Evolutionary conservation across 1,139 yeast species (phyloP), one percentile per base, ranked within the genome.

Genomic region (Kodamaea plutei): DNA sequence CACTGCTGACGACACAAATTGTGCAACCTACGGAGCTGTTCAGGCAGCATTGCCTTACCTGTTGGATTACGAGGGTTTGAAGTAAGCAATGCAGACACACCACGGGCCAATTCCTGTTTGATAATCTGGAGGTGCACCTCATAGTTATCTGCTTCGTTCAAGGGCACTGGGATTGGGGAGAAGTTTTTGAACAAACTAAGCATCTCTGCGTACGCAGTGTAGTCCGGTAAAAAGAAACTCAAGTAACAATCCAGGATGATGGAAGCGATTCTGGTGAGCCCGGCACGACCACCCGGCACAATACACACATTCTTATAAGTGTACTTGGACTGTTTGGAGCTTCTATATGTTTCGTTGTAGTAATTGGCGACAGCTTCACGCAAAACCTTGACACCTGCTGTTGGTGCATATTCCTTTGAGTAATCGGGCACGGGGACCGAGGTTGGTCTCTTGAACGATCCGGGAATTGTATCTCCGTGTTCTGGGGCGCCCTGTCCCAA

Each of bases 121-220:
- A 77, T 69, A 39, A 73, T 67, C 35, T 74, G 73, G 43, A 77
- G 58, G 46, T 77, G 82, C 25, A 77, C 67, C 37, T 73, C 74
- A 54, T 77, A 77, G 43, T 76, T 71, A 50, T 77, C 84, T 13
- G 69, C 61, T 44, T 77, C 82, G 39, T 66, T 70, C 43, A 77
- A 60, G 1, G 84, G 84, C 8, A 76, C 83, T 1, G 84, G 84
- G 34, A 77, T 76, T 6, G 84, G 83, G 2, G 81, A 73, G 50
- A 77, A 77, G 52, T 77, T 77, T 59, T 77, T 77, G 59, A 77
- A 77, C 33, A 76, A 62, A 9, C 82, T 73, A 45, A 77, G 61
- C 83, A 77, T 77, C 52, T 77, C 84, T n/a, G 84, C 80, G 47
- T 77, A 77, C 4, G 84, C 84, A 15, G 84, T 77, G 48, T 78